Base-by-base conservation (phyloP, 768 basidiomycete genomes). In the Exidia glandulosa region DNA sequence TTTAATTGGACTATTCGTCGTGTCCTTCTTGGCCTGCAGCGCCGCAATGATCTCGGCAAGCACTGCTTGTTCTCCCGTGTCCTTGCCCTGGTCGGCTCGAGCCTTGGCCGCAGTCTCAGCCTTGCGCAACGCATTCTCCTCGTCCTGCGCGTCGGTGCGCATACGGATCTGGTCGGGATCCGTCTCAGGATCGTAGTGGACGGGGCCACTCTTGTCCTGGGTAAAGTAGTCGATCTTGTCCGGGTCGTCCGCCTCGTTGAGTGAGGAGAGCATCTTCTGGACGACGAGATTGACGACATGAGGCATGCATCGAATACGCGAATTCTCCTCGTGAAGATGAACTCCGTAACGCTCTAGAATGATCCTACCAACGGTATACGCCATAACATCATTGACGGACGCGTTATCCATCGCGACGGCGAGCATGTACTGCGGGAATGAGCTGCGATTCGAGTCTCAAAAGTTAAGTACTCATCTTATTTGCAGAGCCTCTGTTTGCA, bases 241-340 rank as follows among this genome's bases (percentile, higher is more conserved):
- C 1, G 68, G 68, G 32, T 70, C 66, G 14, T 65, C 63, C 0
- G 65, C 71, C 60, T 73, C 70, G 9, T 58, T 59, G 1, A 71
- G 59, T 0, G 23, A 37, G n/a, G 52, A 27, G 0, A 75, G 65
- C 12, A 74, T 59, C 29, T 67, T 67, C 61, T 75, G 74, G 9
- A 74, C 72, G 7, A 73, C 68, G 25, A 76, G 69, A 52, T 75
- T 75, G 45, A 73, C 64, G 25, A 73, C 69, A 57, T 75, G 74
- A 1, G 65, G 64, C 1, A 73, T 59, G 57, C 74, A 75, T 2
- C 66, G 71, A 23, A 74, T 71, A 27, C 74, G 74, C 6, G 45
- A 57, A n/a, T 67, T 64, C 45, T 72, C 66, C 7, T 70, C 67
- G 7, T 59, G 58, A 31, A 64, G 63, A 30, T 65, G 64, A 25